A percentile compares a stretch with the other conserved stretches of the same genome.
phyloP scores from a whole-genome alignment of 164 flowering plant species.

The Nymphaea thermarum region DNA sequence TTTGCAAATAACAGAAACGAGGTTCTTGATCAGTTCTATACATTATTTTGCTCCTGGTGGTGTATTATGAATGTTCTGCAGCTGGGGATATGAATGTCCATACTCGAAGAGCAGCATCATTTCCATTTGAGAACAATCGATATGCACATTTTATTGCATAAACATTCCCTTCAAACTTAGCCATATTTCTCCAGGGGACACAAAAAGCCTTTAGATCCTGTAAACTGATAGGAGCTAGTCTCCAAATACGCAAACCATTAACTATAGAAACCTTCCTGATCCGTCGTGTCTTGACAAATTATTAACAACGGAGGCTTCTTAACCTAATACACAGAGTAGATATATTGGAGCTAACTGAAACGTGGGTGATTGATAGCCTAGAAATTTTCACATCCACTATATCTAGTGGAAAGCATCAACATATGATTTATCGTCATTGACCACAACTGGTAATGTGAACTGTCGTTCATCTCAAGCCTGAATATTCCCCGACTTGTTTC shows the following conservation, averaged over 20 bases:
- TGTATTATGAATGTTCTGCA: no score
- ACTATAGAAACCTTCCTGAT: no score
- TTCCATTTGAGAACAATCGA: background rate
- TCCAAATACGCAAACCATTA: background rate
- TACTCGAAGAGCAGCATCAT: background rate
- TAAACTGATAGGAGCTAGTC: background rate
- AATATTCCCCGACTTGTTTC: constrained; percentile 51
- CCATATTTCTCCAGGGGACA: background rate
- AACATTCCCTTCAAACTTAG: background rate
- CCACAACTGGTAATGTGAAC: constrained; percentile 52
- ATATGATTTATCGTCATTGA: constrained; percentile 56
- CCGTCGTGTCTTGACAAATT: background rate
- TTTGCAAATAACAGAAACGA: no score
- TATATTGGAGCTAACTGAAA: background rate
- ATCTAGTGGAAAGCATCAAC: constrained; percentile 51
- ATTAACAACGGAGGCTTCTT: background rate
- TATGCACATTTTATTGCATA: background rate
- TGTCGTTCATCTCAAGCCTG: constrained; percentile 77
- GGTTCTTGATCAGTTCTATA: no score
- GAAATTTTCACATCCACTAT: constrained; percentile 45
- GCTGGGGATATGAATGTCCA: no score
- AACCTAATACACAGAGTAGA: background rate
- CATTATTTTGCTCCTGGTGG: no score
- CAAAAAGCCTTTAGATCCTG: background rate
- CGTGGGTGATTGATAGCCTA: background rate